Percentiles rank a stretch among this genome's conserved stretches.
phyloP scores from a whole-genome alignment of 1,284 basidiomycete species.

The Uromyces viciae-fabae region DNA sequence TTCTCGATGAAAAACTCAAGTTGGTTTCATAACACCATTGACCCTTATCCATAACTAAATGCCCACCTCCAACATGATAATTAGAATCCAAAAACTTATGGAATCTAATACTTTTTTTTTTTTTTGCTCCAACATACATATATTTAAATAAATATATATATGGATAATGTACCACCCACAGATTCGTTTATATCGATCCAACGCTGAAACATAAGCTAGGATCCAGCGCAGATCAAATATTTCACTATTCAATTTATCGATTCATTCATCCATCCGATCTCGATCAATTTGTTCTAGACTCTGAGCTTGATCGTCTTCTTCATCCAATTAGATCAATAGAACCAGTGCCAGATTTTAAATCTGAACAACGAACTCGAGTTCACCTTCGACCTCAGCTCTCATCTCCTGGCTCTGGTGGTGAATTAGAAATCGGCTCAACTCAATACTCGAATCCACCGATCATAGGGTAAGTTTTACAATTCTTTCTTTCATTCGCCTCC shows the following conservation, averaged over 20 bases:
- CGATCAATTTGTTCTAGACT: neutral
- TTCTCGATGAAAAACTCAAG: slow-evolving; percentile 19
- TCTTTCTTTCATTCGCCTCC: too few relatives aligned
- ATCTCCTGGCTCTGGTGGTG: neutral
- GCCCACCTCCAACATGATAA: neutral
- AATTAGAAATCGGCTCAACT: neutral
- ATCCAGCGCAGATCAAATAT: neutral
- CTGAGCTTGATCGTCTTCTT: neutral
- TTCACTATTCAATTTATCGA: neutral
- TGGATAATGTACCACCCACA: too few relatives aligned
- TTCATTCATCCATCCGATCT: slow-evolving; percentile 30
- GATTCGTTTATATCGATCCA: slow-evolving; percentile 24
- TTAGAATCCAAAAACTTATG: too few relatives aligned
- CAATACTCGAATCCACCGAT: neutral
- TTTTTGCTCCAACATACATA: neutral
- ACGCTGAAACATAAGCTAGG: neutral
- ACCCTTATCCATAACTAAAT: neutral
- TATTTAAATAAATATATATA: too few relatives aligned
- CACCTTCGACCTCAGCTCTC: neutral
- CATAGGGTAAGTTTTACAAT: neutral
- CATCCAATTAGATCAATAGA: neutral
- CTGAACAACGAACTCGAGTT: neutral
- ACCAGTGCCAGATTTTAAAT: neutral
- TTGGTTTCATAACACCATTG: neutral
- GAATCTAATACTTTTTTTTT: too few relatives aligned